These are phyloP conservation scores for Blyttiomyces sp. DNA, from an alignment of 371 early-diverging fungal species.

Conservation along the genomic window DNA sequence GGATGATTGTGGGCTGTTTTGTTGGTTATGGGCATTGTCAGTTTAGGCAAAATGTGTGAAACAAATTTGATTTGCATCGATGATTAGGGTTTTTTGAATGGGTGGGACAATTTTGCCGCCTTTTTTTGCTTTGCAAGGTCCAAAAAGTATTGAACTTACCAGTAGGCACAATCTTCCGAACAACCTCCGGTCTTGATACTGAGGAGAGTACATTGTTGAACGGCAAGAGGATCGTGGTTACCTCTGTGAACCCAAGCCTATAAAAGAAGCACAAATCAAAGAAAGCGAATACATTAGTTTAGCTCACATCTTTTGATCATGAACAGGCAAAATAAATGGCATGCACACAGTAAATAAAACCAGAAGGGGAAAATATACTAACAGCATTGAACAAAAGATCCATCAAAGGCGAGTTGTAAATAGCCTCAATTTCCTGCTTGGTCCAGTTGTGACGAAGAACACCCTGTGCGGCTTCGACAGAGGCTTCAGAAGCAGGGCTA, in stretches of 20 bases:
- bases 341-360: not conserved
- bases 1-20: constrained; percentile 64
- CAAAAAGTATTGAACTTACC: constrained; percentile 41
- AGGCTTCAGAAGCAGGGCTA: too few relatives aligned
- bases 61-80: not conserved
- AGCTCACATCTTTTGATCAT: not conserved
- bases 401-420: constrained; percentile 79
- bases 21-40: not conserved
- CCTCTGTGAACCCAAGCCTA: constrained; percentile 76
- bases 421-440: constrained; percentile 68
- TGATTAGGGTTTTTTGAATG: not conserved
- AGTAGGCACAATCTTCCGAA: constrained; percentile 83
- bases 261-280: not conserved
- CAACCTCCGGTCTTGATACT: constrained; percentile 90
- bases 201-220: constrained; percentile 79
- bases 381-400: constrained; percentile 75
- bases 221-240: constrained; percentile 67
- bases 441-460: constrained; percentile 68
- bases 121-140: not conserved
- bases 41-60: not conserved
- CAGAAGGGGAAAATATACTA: constrained; percentile 27
- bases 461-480: not conserved
- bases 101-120: not conserved
- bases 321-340: not conserved
- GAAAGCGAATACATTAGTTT: not conserved